Evolutionary conservation across 306 rosid species (phyloP).

Genomic region (Styphnolobium japonicum): DNA sequence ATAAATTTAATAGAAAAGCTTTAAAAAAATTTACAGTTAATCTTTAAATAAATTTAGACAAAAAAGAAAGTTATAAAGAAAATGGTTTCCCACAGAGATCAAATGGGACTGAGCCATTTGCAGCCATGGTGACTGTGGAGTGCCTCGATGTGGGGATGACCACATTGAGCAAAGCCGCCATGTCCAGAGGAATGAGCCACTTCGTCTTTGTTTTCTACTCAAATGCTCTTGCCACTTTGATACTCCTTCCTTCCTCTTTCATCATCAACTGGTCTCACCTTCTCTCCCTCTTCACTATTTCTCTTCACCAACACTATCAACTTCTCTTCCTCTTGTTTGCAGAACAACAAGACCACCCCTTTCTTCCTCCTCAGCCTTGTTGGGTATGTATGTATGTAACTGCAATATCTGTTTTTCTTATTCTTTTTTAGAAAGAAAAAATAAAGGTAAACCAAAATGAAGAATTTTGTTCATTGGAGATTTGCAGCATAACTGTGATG

Average conservation of each 20-base stretch:
- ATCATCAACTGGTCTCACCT: slow-evolving; percentile 19
- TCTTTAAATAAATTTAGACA: no score
- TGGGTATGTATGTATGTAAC: slow-evolving; percentile 34
- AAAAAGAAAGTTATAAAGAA: no score
- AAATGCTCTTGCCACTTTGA: slow-evolving; percentile 42
- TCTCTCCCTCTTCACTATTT: background rate
- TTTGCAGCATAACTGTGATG: slow-evolving; percentile 48
- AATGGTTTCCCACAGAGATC: no score
- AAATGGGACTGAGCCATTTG: no score
- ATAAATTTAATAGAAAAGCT: no score
- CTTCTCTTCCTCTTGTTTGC: background rate
- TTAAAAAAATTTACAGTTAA: no score
- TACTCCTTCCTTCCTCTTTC: slow-evolving; percentile 46
- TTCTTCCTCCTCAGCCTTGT: slow-evolving; percentile 41
- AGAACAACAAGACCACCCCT: slow-evolving; percentile 31
- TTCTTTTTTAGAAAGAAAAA: background rate
- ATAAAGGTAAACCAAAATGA: background rate
- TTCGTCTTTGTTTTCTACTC: slow-evolving; percentile 50
- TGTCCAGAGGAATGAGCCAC: slow-evolving; percentile 50
- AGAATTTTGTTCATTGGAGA: background rate
- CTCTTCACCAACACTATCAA: background rate
- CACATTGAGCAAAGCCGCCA: slow-evolving; percentile 45
- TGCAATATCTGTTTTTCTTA: background rate
- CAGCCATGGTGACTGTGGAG: slow-evolving; percentile 43
- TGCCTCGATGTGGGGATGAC: slow-evolving; percentile 39